A percentile compares a stretch with the other conserved stretches of the same genome.
Conservation (phyloP, 371 early-diverging fungal genomes). For the Saksenaea oblongispora region DNA sequence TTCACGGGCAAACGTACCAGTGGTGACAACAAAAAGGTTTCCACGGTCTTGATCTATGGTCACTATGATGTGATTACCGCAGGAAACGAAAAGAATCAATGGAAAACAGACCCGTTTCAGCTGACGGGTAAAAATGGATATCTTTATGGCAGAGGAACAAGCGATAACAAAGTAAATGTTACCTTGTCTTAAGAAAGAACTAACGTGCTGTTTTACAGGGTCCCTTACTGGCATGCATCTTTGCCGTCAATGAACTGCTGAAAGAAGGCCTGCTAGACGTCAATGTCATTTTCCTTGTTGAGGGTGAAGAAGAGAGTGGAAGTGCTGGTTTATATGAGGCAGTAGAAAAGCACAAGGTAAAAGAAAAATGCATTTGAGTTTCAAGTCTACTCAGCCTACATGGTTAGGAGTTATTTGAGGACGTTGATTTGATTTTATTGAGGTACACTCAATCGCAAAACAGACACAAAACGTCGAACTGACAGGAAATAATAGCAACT, state of each 20-base stretch:
- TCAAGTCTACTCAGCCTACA: neutral
- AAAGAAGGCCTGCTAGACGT: slow-evolving; percentile 61
- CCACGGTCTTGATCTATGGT: slow-evolving; percentile 77
- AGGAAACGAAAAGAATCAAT: slow-evolving; percentile 54
- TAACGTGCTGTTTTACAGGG: slow-evolving; percentile 36
- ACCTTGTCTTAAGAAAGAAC: neutral
- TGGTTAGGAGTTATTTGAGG: slow-evolving; percentile 55
- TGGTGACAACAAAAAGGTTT: slow-evolving; percentile 19
- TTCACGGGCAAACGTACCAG: slow-evolving; percentile 51
- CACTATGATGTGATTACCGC: slow-evolving; percentile 86
- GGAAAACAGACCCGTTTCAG: slow-evolving; percentile 51
- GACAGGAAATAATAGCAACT: slow-evolving; percentile 42
- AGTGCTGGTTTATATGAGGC: slow-evolving; percentile 72
- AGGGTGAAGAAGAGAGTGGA: slow-evolving; percentile 86
- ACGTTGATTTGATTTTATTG: slow-evolving; percentile 72
- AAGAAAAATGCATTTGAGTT: neutral
- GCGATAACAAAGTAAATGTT: slow-evolving; percentile 68
- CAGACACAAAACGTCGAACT: neutral
- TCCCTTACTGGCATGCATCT: slow-evolving; percentile 76
- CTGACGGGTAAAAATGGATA: slow-evolving; percentile 69
- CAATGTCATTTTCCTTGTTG: slow-evolving; percentile 80
- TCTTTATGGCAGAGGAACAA: slow-evolving; percentile 82
- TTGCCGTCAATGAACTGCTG: slow-evolving; percentile 74
- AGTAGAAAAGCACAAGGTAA: slow-evolving; percentile 53
- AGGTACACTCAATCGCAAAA: slow-evolving; percentile 36